Conservation (phyloP, 1,284 basidiomycete species). For the Sporisorium exsertum region DNA sequence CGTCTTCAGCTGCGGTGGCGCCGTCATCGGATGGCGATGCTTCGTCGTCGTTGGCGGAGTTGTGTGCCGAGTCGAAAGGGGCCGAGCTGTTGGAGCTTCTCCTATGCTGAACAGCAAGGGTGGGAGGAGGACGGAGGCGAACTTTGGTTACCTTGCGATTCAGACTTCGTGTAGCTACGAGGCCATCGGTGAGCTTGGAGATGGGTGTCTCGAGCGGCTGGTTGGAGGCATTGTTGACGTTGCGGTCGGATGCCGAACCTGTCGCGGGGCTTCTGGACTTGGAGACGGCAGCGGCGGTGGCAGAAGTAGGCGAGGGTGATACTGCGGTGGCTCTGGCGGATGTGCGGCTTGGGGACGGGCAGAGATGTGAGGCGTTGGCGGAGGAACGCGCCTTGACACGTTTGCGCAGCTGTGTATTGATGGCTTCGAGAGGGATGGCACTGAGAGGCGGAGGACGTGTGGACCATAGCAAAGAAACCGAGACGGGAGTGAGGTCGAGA, state of each 20-base stretch:
- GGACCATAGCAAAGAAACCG: constrained; percentile 60
- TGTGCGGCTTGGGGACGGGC: constrained; percentile 30
- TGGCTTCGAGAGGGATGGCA: constrained; percentile 46
- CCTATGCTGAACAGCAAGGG: constrained; percentile 36
- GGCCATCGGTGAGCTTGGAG: constrained; percentile 48
- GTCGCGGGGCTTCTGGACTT: constrained; percentile 15
- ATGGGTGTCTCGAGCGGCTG: constrained; percentile 30
- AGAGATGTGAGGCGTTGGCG: constrained; percentile 11
- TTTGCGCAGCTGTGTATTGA: constrained; percentile 46
- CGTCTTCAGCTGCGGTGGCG: constrained; percentile 52
- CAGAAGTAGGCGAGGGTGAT: constrained; percentile 33
- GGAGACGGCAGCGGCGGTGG: constrained; percentile 27
- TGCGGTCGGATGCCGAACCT: constrained; percentile 10
- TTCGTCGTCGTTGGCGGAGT: constrained; percentile 48
- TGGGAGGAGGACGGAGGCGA: constrained; percentile 40
- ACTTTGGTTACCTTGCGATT: constrained; percentile 58
- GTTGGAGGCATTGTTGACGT: not conserved
- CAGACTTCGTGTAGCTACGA: constrained; percentile 52
- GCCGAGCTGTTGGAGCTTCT: constrained; percentile 42
- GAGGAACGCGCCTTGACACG: constrained; percentile 22
- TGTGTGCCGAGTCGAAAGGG: constrained; percentile 39
- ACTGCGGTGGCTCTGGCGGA: constrained; percentile 46
- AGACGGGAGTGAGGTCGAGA: constrained; percentile 60
- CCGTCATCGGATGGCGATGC: constrained; percentile 54
- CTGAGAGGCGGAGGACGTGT: constrained; percentile 59